Evolutionary conservation across 495 filamentous ascomycete genomes (phyloP).

Genomic region (Cladorrhinum samala): DNA sequence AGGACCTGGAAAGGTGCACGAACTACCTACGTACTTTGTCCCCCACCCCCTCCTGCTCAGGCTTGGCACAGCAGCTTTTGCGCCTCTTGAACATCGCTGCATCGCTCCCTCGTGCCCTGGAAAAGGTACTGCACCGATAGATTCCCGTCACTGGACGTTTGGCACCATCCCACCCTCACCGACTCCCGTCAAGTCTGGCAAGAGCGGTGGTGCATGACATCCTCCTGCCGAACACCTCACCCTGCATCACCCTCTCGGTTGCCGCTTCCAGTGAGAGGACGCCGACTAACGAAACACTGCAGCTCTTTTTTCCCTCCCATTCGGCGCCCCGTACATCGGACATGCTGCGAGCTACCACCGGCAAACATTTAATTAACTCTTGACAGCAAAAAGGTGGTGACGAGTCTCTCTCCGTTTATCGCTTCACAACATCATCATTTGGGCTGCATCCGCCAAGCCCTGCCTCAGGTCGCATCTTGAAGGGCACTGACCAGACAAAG

Average conservation of each 20-base stretch:
- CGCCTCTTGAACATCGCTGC: not conserved
- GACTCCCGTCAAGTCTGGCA: conserved; percentile 18
- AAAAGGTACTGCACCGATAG: too few relatives aligned
- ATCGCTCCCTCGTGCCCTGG: not conserved
- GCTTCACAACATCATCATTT: not conserved
- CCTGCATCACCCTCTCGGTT: conserved; percentile 17
- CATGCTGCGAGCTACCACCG: not conserved
- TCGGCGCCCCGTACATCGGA: not conserved
- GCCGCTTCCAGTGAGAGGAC: conserved; percentile 13
- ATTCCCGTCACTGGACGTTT: too few relatives aligned
- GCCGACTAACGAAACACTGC: conserved; percentile 15
- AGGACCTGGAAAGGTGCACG: too few relatives aligned
- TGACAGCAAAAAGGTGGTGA: not conserved
- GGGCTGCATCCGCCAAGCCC: not conserved
- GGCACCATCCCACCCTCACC: conserved; percentile 23
- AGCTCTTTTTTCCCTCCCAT: conserved; percentile 7
- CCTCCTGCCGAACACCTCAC: conserved; percentile 20
- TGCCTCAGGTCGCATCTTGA: too few relatives aligned
- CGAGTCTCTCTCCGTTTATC: not conserved
- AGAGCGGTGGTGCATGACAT: conserved; percentile 19
- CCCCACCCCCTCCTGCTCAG: too few relatives aligned
- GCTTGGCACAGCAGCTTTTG: conserved; percentile 6
- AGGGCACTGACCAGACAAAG: too few relatives aligned
- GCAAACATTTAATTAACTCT: not conserved
- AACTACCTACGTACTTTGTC: not conserved